These are phyloP conservation scores for Marchantia polymorpha DNA, from an alignment of 225 moss, liverwort and hornwort species.

Conservation along the genomic window DNA sequence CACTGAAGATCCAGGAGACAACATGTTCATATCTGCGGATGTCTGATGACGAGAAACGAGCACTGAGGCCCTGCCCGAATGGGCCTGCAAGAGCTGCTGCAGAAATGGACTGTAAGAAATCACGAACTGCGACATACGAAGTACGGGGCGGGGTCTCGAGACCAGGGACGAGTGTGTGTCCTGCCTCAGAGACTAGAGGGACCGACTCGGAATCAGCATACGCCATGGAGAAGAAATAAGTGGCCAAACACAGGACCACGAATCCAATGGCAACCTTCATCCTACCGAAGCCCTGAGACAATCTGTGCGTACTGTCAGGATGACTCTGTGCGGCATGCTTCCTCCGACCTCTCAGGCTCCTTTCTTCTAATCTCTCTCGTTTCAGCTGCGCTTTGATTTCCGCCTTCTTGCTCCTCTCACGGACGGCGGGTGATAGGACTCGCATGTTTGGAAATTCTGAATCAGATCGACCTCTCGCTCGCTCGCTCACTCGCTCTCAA, in stretches of 20 bases:
- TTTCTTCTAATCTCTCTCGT: slow-evolving; percentile 4
- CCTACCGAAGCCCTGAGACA: not conserved
- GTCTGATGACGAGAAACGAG: too few species aligned
- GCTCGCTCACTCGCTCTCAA: not conserved
- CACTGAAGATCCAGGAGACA: too few species aligned
- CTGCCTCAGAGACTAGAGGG: not conserved
- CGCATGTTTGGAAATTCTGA: not conserved
- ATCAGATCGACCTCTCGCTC: not conserved
- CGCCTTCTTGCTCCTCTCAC: slow-evolving; percentile 11
- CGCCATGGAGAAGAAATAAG: not conserved
- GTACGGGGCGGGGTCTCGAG: not conserved
- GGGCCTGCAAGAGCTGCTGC: not conserved
- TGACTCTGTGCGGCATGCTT: not conserved
- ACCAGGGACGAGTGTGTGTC: not conserved
- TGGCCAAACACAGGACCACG: not conserved
- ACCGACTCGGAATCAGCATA: not conserved
- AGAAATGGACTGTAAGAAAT: not conserved
- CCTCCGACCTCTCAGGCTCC: slow-evolving; percentile 3
- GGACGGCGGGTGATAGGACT: slow-evolving; percentile 2
- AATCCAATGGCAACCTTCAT: not conserved
- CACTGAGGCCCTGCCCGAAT: too few species aligned
- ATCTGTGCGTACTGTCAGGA: not conserved
- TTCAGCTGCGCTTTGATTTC: slow-evolving; percentile 2
- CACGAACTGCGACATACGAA: too few species aligned
- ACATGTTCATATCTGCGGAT: too few species aligned